Percentiles rank a stretch among this genome's conserved stretches.
These are phyloP conservation scores for Lactifluus echinatus DNA, from an alignment of 768 basidiomycete species.

Conservation along the genomic window DNA sequence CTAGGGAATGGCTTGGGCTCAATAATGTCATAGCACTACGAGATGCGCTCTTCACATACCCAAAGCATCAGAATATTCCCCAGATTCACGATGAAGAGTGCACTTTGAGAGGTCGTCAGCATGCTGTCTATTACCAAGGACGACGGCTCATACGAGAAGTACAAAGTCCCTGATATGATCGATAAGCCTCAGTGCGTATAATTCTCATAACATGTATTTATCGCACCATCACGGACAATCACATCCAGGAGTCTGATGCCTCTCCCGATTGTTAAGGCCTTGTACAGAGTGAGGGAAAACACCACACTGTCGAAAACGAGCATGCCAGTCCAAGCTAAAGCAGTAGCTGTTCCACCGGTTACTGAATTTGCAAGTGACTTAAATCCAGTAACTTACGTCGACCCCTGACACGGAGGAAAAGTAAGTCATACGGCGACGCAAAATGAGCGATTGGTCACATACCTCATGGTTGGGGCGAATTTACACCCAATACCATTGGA, in stretches of 20 bases:
- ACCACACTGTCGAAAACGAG: neutral
- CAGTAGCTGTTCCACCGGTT: neutral
- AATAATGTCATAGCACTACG: neutral
- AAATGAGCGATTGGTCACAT: too few species aligned
- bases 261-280: neutral
- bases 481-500: neutral
- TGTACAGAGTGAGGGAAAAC: neutral
- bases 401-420: neutral
- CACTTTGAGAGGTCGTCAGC: neutral
- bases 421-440: neutral
- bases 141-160: neutral
- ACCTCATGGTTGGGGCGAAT: neutral
- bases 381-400: neutral
- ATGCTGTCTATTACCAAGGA: neutral
- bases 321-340: conserved; percentile 6
- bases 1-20: neutral
- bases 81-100: neutral
- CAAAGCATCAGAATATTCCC: neutral
- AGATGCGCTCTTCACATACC: neutral
- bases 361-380: neutral
- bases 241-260: neutral
- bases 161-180: neutral
- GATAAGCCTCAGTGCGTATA: too few species aligned
- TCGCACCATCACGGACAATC: neutral
- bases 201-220: neutral